These are phyloP conservation scores for Lodderomyces theae DNA, from an alignment of 1,139 yeast species.

Conservation along the genomic window DNA sequence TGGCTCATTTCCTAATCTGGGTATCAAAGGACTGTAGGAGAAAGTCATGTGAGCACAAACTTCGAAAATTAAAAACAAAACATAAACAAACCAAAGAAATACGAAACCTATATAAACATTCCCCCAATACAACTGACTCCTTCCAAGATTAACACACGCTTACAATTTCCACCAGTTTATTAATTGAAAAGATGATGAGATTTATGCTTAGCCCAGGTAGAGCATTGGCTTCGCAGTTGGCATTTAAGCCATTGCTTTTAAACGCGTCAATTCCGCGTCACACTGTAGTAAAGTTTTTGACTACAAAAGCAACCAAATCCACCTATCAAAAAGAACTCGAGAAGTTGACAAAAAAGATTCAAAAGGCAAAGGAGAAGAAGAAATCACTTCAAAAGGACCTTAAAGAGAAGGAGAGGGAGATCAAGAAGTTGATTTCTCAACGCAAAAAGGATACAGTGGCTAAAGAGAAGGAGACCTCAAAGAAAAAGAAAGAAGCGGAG, in stretches of 20 bases:
- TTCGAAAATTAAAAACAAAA: too few relatives aligned
- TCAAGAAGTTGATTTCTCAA: background rate
- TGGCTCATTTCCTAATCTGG: background rate
- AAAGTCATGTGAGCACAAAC: constrained; percentile 1
- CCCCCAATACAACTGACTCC: background rate
- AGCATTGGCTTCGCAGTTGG: constrained; percentile 1
- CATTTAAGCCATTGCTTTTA: background rate
- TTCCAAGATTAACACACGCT: background rate
- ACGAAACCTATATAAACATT: too few relatives aligned
- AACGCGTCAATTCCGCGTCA: constrained; percentile 1
- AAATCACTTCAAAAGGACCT: background rate
- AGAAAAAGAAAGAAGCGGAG: constrained; percentile 17
- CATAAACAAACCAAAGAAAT: background rate
- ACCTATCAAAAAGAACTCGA: background rate
- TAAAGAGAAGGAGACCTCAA: constrained; percentile 9
- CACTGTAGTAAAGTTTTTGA: background rate
- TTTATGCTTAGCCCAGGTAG: background rate
- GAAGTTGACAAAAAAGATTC: background rate
- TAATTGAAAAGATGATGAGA: background rate
- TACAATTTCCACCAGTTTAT: background rate
- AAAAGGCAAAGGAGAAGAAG: background rate
- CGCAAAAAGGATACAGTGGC: constrained; percentile 5
- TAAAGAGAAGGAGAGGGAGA: background rate
- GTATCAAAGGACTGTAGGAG: background rate
- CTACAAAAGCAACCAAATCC: background rate